phyloP scores from a whole-genome alignment of 768 basidiomycete species.

The Pisolithus tinctorius region DNA sequence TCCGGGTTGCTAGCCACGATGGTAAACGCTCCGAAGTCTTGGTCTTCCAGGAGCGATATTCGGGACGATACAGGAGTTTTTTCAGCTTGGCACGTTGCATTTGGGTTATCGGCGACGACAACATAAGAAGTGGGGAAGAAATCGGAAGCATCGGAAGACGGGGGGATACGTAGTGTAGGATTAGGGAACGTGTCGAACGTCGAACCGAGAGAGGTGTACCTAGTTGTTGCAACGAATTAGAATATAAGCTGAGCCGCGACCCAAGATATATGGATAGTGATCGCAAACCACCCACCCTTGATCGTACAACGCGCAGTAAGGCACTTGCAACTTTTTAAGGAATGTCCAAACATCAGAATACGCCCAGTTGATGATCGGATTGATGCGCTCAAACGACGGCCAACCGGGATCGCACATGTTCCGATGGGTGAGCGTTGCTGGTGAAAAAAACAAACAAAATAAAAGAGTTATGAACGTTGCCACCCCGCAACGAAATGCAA shows the following conservation, averaged over 20 bases:
- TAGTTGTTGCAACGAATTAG: constrained; percentile 22
- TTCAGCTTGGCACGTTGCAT: constrained; percentile 13
- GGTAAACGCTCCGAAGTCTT: constrained; percentile 4
- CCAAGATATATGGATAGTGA: not conserved
- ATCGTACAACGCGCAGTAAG: constrained; percentile 88
- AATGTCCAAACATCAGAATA: constrained; percentile 90
- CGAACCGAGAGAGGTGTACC: constrained; percentile 97
- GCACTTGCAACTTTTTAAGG: constrained; percentile 63
- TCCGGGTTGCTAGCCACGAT: constrained; percentile 16
- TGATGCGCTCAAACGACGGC: constrained; percentile 86
- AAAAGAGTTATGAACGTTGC: no score
- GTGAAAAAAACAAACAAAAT: not conserved
- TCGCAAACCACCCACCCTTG: constrained; percentile 55
- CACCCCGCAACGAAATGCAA: no score
- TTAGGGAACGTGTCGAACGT: constrained; percentile 93
- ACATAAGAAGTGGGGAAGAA: constrained; percentile 15
- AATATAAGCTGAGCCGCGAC: not conserved
- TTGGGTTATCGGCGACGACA: constrained; percentile 15
- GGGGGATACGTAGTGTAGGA: constrained; percentile 54
- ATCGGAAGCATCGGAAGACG: constrained; percentile 5
- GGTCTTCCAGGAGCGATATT: not conserved
- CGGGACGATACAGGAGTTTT: not conserved
- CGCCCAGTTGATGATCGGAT: constrained; percentile 94
- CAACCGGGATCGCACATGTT: constrained; percentile 85
- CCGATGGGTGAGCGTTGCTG: constrained; percentile 65